These are phyloP conservation scores for Chernovozyma sophiae-reginae DNA, from an alignment of 1,139 yeast genomes.

Conservation along the genomic window DNA sequence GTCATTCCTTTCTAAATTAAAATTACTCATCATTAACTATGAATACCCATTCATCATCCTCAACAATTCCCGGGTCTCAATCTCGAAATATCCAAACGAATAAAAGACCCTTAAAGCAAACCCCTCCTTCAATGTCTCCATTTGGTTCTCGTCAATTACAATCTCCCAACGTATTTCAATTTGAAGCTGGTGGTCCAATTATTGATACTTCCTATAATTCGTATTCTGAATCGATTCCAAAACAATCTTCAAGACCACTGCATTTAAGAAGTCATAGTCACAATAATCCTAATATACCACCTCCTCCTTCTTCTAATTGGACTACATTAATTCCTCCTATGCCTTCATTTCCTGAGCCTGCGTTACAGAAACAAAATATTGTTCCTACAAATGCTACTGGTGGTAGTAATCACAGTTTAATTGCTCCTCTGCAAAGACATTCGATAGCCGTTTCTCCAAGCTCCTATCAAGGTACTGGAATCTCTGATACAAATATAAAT, in stretches of 20 bases:
- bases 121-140: conserved; percentile 7
- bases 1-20: conserved; percentile 13
- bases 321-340: conserved; percentile 16
- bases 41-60: conserved; percentile 1
- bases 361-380: neutral
- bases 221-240: conserved; percentile 1
- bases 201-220: neutral
- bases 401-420: neutral
- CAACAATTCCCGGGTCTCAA: neutral
- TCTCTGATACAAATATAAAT: too few species aligned
- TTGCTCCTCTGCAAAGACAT: conserved; percentile 12
- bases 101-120: conserved; percentile 8
- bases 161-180: conserved; percentile 4
- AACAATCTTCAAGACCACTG: neutral
- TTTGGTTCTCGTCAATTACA: conserved; percentile 6
- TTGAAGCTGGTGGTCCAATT: conserved; percentile 3
- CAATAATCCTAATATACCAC: conserved; percentile 5
- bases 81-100: conserved; percentile 8
- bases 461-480: too few species aligned
- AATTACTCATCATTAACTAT: neutral
- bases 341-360: conserved; percentile 10
- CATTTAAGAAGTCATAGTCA: conserved; percentile 14
- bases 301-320: conserved; percentile 11
- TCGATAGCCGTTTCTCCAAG: conserved; percentile 14
- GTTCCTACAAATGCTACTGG: neutral